Conservation (phyloP, 108 stramenopile species). For the Cyclotella kingstonii region DNA sequence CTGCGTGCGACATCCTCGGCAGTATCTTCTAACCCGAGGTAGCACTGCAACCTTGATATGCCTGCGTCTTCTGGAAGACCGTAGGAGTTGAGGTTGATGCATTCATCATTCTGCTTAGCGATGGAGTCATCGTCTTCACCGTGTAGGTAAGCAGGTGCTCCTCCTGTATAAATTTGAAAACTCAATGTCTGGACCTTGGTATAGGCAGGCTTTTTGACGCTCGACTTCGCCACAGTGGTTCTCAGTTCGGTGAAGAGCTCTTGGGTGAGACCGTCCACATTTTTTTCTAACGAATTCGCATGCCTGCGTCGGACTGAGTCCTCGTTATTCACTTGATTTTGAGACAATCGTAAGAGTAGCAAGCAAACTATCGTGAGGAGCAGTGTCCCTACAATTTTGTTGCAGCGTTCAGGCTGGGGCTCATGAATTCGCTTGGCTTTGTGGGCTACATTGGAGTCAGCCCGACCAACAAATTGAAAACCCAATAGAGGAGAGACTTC, state of each 20-base stretch:
- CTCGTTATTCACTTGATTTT: background rate
- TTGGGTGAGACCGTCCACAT: slow-evolving; percentile 3
- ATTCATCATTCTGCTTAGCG: slow-evolving; percentile 44
- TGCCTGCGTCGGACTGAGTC: background rate
- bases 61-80: slow-evolving; percentile 38
- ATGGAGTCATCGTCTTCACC: slow-evolving; percentile 19
- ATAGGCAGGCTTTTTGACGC: slow-evolving; percentile 24
- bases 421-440: background rate
- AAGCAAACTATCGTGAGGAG: background rate
- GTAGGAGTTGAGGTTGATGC: slow-evolving; percentile 43
- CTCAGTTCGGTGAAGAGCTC: slow-evolving; percentile 4
- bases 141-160: slow-evolving; percentile 49
- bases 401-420: background rate
- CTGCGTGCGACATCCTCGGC: slow-evolving; percentile 45
- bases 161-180: slow-evolving; percentile 70
- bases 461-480: background rate
- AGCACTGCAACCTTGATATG: slow-evolving; percentile 48
- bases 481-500: slow-evolving; percentile 4
- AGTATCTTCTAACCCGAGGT: slow-evolving; percentile 58
- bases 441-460: background rate
- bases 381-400: background rate
- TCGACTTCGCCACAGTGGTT: background rate
- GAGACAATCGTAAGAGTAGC: background rate
- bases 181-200: slow-evolving; percentile 51
- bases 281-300: background rate